Percentiles rank a stretch among this genome's conserved stretches.
Evolutionary conservation across 257 asterid species (phyloP).

Genomic region (Cruciata laevipes): DNA sequence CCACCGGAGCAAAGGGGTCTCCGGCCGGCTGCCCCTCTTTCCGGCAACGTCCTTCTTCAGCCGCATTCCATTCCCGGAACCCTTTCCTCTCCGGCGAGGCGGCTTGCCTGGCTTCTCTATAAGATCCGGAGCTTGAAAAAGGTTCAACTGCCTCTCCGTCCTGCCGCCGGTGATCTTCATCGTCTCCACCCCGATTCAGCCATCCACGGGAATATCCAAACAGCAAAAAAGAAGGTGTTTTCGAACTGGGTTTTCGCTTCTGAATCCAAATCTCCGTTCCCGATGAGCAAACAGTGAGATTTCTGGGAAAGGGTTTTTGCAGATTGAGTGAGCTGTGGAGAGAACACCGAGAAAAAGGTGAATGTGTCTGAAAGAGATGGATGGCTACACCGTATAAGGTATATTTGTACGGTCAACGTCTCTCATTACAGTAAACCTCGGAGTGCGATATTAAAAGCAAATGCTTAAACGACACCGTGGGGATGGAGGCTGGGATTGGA

Average conservation of each 20-base stretch:
- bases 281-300: not conserved
- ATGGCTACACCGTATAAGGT: not conserved
- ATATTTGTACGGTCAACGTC: conserved; percentile 39
- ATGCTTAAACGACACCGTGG: not conserved
- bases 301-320: not conserved
- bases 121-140: conserved; percentile 36
- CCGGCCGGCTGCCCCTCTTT: conserved; percentile 41
- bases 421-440: conserved; percentile 19
- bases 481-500: not conserved
- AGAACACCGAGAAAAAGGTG: not conserved
- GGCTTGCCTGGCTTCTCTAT: conserved; percentile 26
- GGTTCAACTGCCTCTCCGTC: conserved; percentile 15
- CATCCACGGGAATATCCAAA: conserved; percentile 22
- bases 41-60: conserved; percentile 35
- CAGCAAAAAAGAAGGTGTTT: not conserved
- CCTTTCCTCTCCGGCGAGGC: conserved; percentile 44
- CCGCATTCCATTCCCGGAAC: conserved; percentile 33
- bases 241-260: not conserved
- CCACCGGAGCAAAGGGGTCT: conserved; percentile 58
- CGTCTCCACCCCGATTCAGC: conserved; percentile 25
- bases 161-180: conserved; percentile 45
- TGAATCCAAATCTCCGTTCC: not conserved
- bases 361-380: not conserved
- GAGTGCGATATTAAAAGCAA: not conserved
- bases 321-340: conserved; percentile 6